These are phyloP conservation scores for Aphanoascus verrucosus DNA, from an alignment of 2,329 filamentous ascomycete species.

Conservation along the genomic window DNA sequence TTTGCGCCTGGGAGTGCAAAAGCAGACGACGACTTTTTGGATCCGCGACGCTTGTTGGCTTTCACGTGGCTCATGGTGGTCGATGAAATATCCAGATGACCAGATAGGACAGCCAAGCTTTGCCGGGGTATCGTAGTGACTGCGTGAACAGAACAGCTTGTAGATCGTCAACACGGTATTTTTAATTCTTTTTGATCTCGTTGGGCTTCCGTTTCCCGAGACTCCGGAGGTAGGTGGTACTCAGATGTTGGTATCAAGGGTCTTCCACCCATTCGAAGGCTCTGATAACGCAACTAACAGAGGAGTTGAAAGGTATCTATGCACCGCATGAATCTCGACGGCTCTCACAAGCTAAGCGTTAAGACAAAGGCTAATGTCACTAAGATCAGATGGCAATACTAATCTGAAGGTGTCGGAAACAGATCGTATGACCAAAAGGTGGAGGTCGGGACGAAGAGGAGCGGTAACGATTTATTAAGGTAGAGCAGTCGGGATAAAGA, in stretches of 20 bases:
- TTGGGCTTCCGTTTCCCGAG: not conserved
- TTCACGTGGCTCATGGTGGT: slow-evolving; percentile 12
- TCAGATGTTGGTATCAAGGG: not conserved
- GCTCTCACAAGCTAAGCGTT: too few relatives aligned
- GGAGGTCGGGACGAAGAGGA: not conserved
- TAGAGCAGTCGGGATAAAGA: slow-evolving; percentile 1
- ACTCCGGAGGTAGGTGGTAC: not conserved
- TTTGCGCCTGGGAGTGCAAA: slow-evolving; percentile 5
- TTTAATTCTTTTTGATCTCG: not conserved
- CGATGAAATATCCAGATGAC: slow-evolving; percentile 5
- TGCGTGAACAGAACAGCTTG: not conserved
- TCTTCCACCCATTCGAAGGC: not conserved
- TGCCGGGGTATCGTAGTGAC: not conserved
- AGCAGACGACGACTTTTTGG: slow-evolving; percentile 12
- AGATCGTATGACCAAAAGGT: not conserved
- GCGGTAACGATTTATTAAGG: not conserved
- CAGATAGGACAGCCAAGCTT: not conserved
- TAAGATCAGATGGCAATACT: not conserved
- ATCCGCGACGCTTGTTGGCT: slow-evolving; percentile 9
- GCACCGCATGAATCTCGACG: too few relatives aligned
- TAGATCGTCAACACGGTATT: not conserved
- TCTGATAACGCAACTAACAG: not conserved
- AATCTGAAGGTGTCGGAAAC: not conserved
- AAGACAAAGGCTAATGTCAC: too few relatives aligned
- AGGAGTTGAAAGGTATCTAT: not conserved